Percentiles rank a stretch among this genome's conserved stretches.
These are phyloP conservation scores for Pseudogymnoascus sp. DNA, from an alignment of 2,329 filamentous ascomycete genomes.

Conservation along the genomic window DNA sequence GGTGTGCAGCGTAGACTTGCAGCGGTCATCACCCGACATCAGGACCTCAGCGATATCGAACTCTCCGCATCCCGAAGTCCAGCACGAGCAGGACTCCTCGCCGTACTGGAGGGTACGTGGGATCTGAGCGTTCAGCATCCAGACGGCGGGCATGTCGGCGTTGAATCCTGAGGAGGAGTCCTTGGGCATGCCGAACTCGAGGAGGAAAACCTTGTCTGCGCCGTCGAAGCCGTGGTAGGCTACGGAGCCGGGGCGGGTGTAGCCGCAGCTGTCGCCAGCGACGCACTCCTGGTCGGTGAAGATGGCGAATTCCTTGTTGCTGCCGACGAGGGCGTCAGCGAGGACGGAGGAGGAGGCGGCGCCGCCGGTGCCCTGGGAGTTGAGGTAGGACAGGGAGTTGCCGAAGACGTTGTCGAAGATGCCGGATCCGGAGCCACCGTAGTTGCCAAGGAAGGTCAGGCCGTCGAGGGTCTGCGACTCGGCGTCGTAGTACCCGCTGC, in stretches of 20 bases:
- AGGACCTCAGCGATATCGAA: constrained; percentile 70
- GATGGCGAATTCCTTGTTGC: constrained; percentile 42
- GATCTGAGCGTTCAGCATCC: constrained; percentile 68
- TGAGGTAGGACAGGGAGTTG: constrained; percentile 49
- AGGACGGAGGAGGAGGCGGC: constrained; percentile 42
- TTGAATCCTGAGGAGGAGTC: constrained; percentile 45
- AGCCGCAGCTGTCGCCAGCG: constrained; percentile 37
- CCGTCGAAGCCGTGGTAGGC: constrained; percentile 61
- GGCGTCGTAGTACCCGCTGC: constrained; percentile 41
- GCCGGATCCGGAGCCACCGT: constrained; percentile 47
- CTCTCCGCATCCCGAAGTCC: constrained; percentile 68
- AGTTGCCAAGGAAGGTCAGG: constrained; percentile 50
- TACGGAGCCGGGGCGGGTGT: constrained; percentile 39
- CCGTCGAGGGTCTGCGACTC: constrained; percentile 37
- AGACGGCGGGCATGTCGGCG: constrained; percentile 64
- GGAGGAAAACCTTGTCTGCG: constrained; percentile 62
- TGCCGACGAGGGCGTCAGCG: constrained; percentile 39
- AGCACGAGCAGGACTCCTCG: constrained; percentile 58
- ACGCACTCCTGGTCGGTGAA: constrained; percentile 43
- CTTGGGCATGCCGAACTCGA: constrained; percentile 65
- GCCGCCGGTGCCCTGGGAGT: constrained; percentile 37
- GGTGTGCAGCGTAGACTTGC: constrained; percentile 64
- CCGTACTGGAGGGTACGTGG: constrained; percentile 63
- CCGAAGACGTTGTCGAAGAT: constrained; percentile 46
- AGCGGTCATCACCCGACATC: constrained; percentile 52